Base-by-base conservation (phyloP, 257 asterid species). In the Solanum sitiens region DNA sequence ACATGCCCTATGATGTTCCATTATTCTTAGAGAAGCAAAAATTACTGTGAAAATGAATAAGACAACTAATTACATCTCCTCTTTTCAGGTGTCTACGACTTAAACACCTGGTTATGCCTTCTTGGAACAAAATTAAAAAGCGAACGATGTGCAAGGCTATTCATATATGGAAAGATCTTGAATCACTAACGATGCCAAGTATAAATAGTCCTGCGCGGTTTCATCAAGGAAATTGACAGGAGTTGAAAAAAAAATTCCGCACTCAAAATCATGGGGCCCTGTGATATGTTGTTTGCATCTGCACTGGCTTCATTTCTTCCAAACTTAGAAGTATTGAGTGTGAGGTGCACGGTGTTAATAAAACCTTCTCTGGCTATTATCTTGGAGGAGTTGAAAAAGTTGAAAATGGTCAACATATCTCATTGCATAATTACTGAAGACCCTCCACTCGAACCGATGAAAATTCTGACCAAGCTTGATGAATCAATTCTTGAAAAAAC, bases 351-450 rank as follows among this genome's bases (percentile, higher is more conserved):
- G 0, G 86, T 88, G 80, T 82, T 95, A 84, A 76, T 77, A 14
- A 93, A 85, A 90, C 94, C 91, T 3, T 93, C 97, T 14, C 84
- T 95, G 35, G 67, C 90, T 84, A 89, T 91, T 32, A 87, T 94
- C 90, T 89, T 95, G 91, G 98, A 94, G 39, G 89, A 90, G 47
- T 77, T 95, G 33, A 91, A 79, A 47, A 91, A 90, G 12, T 90
- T 95, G 27, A 95, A 94, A 91, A 96, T 95, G 88, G 95, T 95
- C 42, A 95, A 95, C 93, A 94, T 95, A 84, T 94, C 98, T 27
- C 98, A 95, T 40, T 95, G 98, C 88, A 74, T 92, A 4, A 87
- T 94, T 25, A 74, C 92, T 63, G 96, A 95, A 40, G 90, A n/a
- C 25, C 91, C 90, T 67, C 92, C 92, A 2, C 90, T 92, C 4